Conservation (phyloP, 495 filamentous ascomycete genomes). For the Xylaria flabelliformis region DNA sequence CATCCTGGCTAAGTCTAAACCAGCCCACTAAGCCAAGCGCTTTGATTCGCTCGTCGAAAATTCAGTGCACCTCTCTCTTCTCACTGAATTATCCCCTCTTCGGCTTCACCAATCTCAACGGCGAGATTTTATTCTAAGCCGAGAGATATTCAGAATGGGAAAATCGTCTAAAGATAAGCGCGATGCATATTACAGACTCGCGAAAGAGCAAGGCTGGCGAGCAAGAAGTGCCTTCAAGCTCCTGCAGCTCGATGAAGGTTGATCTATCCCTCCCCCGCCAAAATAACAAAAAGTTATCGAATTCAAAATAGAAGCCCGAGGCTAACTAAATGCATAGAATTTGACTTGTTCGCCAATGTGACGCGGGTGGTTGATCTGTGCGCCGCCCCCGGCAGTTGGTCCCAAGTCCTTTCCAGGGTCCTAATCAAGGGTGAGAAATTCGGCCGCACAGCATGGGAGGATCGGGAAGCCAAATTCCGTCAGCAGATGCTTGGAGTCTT, state of each 20-base stretch:
- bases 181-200: constrained; percentile 95
- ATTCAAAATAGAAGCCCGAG: constrained; percentile 8
- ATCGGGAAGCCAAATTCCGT: constrained; percentile 70
- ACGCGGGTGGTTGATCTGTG: constrained; percentile 96
- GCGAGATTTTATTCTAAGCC: not conserved
- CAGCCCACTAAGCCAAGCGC: not conserved
- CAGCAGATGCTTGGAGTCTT: constrained; percentile 60
- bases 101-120: not conserved
- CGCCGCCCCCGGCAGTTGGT: constrained; percentile 95
- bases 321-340: constrained; percentile 62
- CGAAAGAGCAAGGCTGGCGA: constrained; percentile 98
- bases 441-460: constrained; percentile 81
- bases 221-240: constrained; percentile 96
- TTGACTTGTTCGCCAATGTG: constrained; percentile 86
- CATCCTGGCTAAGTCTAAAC: not conserved
- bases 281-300: not conserved
- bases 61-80: not conserved
- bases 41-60: constrained; percentile 24
- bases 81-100: not conserved
- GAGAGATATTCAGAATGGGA: constrained; percentile 67
- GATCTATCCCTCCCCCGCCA: constrained; percentile 2
- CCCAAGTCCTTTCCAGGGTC: constrained; percentile 90
- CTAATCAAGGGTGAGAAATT: constrained; percentile 92
- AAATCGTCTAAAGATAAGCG: constrained; percentile 99
- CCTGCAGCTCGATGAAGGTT: constrained; percentile 87